Base-by-base conservation (phyloP, 192 early-diverging fungal genomes). In the Coemansia aciculifera region DNA sequence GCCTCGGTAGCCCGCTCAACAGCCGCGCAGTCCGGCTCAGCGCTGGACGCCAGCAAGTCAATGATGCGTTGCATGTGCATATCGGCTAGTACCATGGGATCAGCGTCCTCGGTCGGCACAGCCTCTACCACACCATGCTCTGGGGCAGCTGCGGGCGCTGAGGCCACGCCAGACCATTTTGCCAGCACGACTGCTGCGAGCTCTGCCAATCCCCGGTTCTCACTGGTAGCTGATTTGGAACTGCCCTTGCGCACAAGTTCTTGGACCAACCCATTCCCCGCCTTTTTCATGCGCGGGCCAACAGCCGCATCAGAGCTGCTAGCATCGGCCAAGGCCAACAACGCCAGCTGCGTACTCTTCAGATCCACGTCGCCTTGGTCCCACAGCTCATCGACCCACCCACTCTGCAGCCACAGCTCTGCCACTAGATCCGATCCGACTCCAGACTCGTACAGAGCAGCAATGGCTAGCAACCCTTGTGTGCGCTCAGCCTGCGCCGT, bases 321-420 rank as follows among this genome's bases (percentile, higher is more conserved):
- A 3, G 67, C 67, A 29, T 81, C 79, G 2, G 79, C 79, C 51
- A 81, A 43, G 2, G 31, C 24, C 62, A 81, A 52, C 17, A 90
- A 72, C 1, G 89, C 86, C 23, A 90, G 74, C 71, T 95, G 92
- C 6, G 91, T 86, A 10, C 79, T 74, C 19, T 70, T 81, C 9
- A 73, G 71, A 67, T 95, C 94, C 66, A 90, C 87, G 59, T 95
- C 94, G 44, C 92, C 79, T 48, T 85, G 84, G 64, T 95, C 94
- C 84, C 93, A 86, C 34, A 95, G 84, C 23, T 92, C 90, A 31
- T 85, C 90, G 12, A 93, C 67, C 5, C 93, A 73, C 0, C 89
- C 90, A 27, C 84, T 76, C 19, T 85, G 83, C 32, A 69, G 67
- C 62, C 95, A 84, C 24, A 95, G 84, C 2, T 72, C 69, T 0